Evolutionary conservation across 2,329 filamentous ascomycete genomes (phyloP).

Genomic region (Sporothrix schenckii): DNA sequence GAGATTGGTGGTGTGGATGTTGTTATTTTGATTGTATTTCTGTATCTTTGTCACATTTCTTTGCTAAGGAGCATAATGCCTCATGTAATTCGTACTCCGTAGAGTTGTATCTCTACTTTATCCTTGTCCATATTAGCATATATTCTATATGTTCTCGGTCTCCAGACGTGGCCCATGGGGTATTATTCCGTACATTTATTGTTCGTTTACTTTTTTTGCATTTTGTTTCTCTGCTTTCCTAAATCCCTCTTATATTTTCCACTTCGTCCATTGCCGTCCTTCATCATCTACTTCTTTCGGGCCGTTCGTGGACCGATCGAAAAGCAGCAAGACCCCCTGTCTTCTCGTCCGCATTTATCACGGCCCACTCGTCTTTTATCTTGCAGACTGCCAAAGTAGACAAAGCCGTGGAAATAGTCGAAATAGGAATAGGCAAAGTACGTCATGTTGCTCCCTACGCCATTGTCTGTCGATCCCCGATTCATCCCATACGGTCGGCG

Average conservation of each 20-base stretch:
- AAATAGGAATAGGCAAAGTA: neutral
- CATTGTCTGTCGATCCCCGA: constrained; percentile 13
- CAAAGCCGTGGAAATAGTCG: neutral
- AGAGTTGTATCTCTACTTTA: constrained; percentile 12
- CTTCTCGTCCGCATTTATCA: neutral
- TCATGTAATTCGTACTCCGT: neutral
- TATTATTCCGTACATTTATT: too few species aligned
- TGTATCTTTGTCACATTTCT: neutral
- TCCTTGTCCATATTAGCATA: constrained; percentile 1
- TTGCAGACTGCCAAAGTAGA: neutral
- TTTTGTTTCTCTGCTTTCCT: neutral
- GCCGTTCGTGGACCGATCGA: constrained; percentile 17
- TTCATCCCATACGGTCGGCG: neutral
- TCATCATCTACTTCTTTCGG: constrained; percentile 11
- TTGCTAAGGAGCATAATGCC: neutral
- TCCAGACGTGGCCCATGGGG: neutral
- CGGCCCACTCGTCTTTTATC: neutral
- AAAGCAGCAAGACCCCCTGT: neutral
- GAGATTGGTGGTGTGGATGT: neutral
- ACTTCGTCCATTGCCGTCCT: neutral
- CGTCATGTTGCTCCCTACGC: too few species aligned
- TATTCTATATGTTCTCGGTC: neutral
- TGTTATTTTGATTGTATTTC: neutral
- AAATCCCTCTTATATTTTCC: neutral
- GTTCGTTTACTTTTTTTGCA: neutral